Evolutionary conservation across 371 early-diverging fungal species (phyloP).

Genomic region (Chytridium lagenaria): DNA sequence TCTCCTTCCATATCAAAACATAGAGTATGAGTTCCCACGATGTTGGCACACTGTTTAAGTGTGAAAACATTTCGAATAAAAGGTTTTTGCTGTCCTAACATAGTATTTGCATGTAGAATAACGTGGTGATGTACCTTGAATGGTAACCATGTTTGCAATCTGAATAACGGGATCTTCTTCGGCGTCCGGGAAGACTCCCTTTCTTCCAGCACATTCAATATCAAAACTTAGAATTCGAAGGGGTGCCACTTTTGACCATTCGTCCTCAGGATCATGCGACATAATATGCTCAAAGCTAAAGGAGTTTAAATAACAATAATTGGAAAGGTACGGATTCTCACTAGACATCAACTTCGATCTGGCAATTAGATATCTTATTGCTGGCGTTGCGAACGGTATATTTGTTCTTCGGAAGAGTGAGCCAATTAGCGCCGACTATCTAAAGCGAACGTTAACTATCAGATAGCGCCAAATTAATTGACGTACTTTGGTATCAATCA

Average conservation of each 20-base stretch:
- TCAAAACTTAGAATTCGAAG: slow-evolving; percentile 97
- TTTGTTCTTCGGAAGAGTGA: slow-evolving; percentile 80
- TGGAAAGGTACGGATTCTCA: too few species aligned
- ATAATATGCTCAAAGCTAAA: slow-evolving; percentile 74
- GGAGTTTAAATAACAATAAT: slow-evolving; percentile 13
- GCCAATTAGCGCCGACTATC: slow-evolving; percentile 91
- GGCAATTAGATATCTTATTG: slow-evolving; percentile 66
- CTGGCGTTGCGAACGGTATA: slow-evolving; percentile 56
- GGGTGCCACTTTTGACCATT: slow-evolving; percentile 95
- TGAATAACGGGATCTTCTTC: slow-evolving; percentile 98
- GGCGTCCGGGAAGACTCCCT: slow-evolving; percentile 97
- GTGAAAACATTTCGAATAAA: slow-evolving; percentile 95
- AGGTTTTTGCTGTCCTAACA: slow-evolving; percentile 76
- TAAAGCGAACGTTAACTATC: slow-evolving; percentile 27
- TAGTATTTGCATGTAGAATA: slow-evolving; percentile 29
- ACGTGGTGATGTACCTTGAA: slow-evolving; percentile 67
- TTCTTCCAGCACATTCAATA: slow-evolving; percentile 98
- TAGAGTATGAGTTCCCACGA: slow-evolving; percentile 91
- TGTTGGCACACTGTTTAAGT: slow-evolving; percentile 85
- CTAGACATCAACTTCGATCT: slow-evolving; percentile 80
- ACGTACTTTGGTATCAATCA: slow-evolving; percentile 90
- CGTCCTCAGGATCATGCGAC: slow-evolving; percentile 85
- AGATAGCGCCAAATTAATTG: neutral
- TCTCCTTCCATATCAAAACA: slow-evolving; percentile 87
- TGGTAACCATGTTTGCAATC: slow-evolving; percentile 95